These are phyloP conservation scores for Ceratocystis smalleyi DNA, from an alignment of 2,329 filamentous ascomycete genomes.

Conservation along the genomic window DNA sequence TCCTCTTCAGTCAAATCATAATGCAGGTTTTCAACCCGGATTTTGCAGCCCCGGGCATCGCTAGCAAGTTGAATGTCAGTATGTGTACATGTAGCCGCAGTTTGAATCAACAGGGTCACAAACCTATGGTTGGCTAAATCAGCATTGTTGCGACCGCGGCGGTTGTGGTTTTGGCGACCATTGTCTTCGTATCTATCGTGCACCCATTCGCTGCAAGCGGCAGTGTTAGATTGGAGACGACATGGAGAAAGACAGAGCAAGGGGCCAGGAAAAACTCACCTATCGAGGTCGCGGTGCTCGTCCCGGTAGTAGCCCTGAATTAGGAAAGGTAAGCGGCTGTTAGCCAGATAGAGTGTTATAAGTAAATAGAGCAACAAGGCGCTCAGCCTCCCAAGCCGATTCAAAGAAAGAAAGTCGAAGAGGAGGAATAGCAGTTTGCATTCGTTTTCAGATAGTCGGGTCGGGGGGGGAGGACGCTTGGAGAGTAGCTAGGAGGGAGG, in stretches of 20 bases:
- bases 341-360: constrained; percentile 7
- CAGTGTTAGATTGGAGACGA: background rate
- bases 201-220: constrained; percentile 63
- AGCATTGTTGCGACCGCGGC: constrained; percentile 28
- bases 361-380: constrained; percentile 3
- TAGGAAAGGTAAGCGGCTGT: constrained; percentile 26
- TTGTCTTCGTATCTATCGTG: constrained; percentile 78
- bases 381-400: background rate
- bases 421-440: background rate
- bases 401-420: constrained; percentile 5
- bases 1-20: constrained; percentile 81
- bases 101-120: background rate
- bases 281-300: constrained; percentile 53
- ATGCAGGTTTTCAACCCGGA: constrained; percentile 80
- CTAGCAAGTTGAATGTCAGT: constrained; percentile 23
- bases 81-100: background rate
- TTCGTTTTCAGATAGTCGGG: constrained; percentile 3
- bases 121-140: constrained; percentile 12
- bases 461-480: background rate
- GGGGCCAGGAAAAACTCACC: constrained; percentile 32
- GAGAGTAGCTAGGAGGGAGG: constrained; percentile 10
- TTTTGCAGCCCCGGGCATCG: constrained; percentile 45
- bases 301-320: constrained; percentile 39
- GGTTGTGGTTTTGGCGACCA: constrained; percentile 33
- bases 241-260: background rate